phyloP scores from a whole-genome alignment of 805 yeast genomes.

The Wickerhamiella galacta region DNA sequence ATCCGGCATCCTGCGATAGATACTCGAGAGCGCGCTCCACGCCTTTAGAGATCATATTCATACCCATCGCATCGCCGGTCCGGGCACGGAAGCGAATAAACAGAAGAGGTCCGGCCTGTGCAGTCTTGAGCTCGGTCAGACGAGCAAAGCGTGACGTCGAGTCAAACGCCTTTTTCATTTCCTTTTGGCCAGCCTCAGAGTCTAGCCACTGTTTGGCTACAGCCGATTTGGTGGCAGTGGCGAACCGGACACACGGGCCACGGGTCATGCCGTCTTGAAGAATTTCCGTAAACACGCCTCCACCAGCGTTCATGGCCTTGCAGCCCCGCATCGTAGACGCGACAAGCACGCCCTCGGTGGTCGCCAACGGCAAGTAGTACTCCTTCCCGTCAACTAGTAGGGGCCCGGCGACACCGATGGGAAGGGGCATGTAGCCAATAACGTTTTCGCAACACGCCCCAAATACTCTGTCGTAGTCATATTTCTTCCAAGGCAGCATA shows the following conservation, averaged over 20 bases:
- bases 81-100: constrained; percentile 93
- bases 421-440: constrained; percentile 89
- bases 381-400: constrained; percentile 76
- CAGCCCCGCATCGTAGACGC: constrained; percentile 99
- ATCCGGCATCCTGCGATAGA: constrained; percentile 80
- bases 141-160: constrained; percentile 96
- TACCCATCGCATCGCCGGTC: constrained; percentile 99
- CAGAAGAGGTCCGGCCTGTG: constrained; percentile 81
- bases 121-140: constrained; percentile 76
- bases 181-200: constrained; percentile 78
- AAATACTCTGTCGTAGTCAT: constrained; percentile 88
- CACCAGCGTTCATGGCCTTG: constrained; percentile 93
- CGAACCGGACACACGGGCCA: constrained; percentile 93
- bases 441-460: constrained; percentile 99
- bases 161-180: constrained; percentile 76
- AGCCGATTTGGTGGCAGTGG: constrained; percentile 72
- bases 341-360: constrained; percentile 96
- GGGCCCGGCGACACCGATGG: constrained; percentile 98
- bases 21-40: constrained; percentile 72
- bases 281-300: constrained; percentile 83
- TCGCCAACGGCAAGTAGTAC: constrained; percentile 94
- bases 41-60: constrained; percentile 99
- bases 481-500: constrained; percentile 61
- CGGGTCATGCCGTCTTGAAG: constrained; percentile 98
- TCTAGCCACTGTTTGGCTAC: constrained; percentile 91